phyloP scores from a whole-genome alignment of 768 basidiomycete genomes.

The Lactarius trivialis region DNA sequence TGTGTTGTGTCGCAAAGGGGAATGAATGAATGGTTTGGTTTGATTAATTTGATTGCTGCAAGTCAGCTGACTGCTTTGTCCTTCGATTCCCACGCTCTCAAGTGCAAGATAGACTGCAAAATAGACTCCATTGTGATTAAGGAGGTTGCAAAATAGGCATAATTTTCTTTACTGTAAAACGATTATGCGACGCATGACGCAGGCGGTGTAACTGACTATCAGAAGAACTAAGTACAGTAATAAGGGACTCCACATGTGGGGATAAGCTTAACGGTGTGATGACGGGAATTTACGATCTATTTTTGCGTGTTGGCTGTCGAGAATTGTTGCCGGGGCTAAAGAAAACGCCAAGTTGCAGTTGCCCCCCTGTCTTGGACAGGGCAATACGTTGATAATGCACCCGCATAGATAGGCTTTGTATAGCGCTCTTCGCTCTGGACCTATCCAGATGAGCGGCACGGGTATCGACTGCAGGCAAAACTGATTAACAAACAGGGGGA shows the following conservation, averaged over 20 bases:
- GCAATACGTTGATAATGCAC: slow-evolving; percentile 53
- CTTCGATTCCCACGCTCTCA: too few relatives aligned
- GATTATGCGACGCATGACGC: background rate
- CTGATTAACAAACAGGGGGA: background rate
- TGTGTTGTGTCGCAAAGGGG: too few relatives aligned
- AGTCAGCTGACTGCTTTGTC: background rate
- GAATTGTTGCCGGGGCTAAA: slow-evolving; percentile 11
- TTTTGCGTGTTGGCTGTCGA: slow-evolving; percentile 11
- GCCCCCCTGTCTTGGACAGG: slow-evolving; percentile 25
- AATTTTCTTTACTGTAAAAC: background rate
- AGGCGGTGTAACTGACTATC: background rate
- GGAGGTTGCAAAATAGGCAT: background rate
- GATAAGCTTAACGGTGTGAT: background rate
- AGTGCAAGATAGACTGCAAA: too few relatives aligned
- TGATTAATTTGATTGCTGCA: background rate
- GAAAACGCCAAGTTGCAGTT: slow-evolving; percentile 7
- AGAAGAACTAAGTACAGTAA: slow-evolving; percentile 23
- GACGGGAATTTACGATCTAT: background rate
- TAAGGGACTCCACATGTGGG: background rate
- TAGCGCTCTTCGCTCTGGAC: slow-evolving; percentile 60
- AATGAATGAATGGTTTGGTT: too few relatives aligned
- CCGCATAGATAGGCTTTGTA: slow-evolving; percentile 59
- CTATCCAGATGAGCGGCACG: slow-evolving; percentile 72
- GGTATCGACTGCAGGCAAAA: slow-evolving; percentile 47
- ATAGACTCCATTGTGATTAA: background rate